Conservation (phyloP, 2,329 filamentous ascomycete species). For the Venturia asperata region DNA sequence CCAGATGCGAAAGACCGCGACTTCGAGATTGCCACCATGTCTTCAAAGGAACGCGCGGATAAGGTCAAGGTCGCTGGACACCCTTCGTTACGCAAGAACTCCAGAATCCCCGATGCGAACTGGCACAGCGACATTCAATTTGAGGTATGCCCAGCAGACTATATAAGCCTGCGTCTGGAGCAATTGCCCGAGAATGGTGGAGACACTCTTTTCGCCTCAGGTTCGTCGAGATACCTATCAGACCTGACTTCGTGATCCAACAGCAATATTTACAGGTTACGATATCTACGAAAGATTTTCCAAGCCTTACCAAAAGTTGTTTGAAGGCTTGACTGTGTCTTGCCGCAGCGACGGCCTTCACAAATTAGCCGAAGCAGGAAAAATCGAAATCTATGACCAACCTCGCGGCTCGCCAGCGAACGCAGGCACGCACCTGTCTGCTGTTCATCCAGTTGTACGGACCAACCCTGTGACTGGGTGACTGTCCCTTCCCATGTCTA, state of each 20-base stretch:
- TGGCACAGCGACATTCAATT: slow-evolving; percentile 59
- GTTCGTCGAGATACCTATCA: slow-evolving; percentile 36
- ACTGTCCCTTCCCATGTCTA: neutral
- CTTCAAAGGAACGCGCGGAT: slow-evolving; percentile 47
- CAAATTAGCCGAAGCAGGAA: slow-evolving; percentile 30
- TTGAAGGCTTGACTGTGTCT: slow-evolving; percentile 52
- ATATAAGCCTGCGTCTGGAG: slow-evolving; percentile 51
- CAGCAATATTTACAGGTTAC: slow-evolving; percentile 34
- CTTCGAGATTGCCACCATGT: slow-evolving; percentile 58
- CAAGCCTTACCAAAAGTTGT: slow-evolving; percentile 48
- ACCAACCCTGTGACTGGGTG: slow-evolving; percentile 50
- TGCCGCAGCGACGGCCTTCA: slow-evolving; percentile 33
- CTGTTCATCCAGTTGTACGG: slow-evolving; percentile 38
- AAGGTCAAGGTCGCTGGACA: too few species aligned
- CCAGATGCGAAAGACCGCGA: slow-evolving; percentile 46
- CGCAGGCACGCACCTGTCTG: slow-evolving; percentile 38
- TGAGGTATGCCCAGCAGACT: slow-evolving; percentile 57
- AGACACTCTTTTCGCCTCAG: slow-evolving; percentile 61
- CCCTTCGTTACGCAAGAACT: slow-evolving; percentile 28
- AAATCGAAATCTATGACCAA: slow-evolving; percentile 38
- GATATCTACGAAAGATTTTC: slow-evolving; percentile 60
- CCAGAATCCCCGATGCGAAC: slow-evolving; percentile 28
- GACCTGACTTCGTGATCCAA: neutral
- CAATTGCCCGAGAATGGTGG: slow-evolving; percentile 48
- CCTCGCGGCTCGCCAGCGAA: slow-evolving; percentile 45